Evolutionary conservation across 2,329 filamentous ascomycete species (phyloP).

Genomic region (Colletotrichum sp.): DNA sequence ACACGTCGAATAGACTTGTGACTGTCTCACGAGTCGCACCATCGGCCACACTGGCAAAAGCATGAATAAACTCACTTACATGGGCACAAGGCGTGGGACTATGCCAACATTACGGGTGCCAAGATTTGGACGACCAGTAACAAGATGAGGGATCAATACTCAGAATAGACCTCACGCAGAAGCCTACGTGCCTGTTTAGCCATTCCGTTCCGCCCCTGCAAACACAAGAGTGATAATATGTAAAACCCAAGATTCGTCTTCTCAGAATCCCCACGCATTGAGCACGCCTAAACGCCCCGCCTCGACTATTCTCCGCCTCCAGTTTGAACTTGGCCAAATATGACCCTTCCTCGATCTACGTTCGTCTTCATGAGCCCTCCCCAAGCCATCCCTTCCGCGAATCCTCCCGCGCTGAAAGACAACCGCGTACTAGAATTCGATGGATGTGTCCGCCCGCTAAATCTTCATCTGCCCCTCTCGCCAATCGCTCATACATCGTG

Average conservation of each 20-base stretch:
- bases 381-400: fast-evolving
- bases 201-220: fast-evolving
- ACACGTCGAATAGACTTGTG: too few relatives aligned
- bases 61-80: too few relatives aligned
- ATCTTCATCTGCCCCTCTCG: neutral
- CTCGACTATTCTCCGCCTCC: neutral
- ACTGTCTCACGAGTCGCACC: too few relatives aligned
- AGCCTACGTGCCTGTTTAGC: too few relatives aligned
- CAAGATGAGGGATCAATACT: too few relatives aligned
- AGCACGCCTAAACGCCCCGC: slow-evolving; percentile 16
- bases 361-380: neutral
- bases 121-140: too few relatives aligned
- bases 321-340: neutral
- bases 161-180: too few relatives aligned
- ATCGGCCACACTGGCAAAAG: too few relatives aligned
- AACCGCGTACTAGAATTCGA: fast-evolving
- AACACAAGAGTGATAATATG: neutral
- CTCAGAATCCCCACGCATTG: neutral
- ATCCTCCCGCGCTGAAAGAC: neutral
- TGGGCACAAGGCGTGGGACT: too few relatives aligned
- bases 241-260: neutral
- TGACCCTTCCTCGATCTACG: neutral
- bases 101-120: too few relatives aligned
- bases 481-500: neutral
- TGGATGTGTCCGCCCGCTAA: fast-evolving